Evolutionary conservation across 805 yeast species (phyloP), one percentile per base, ranked within the genome.

Genomic region (Helenozyma baotianmanensis): DNA sequence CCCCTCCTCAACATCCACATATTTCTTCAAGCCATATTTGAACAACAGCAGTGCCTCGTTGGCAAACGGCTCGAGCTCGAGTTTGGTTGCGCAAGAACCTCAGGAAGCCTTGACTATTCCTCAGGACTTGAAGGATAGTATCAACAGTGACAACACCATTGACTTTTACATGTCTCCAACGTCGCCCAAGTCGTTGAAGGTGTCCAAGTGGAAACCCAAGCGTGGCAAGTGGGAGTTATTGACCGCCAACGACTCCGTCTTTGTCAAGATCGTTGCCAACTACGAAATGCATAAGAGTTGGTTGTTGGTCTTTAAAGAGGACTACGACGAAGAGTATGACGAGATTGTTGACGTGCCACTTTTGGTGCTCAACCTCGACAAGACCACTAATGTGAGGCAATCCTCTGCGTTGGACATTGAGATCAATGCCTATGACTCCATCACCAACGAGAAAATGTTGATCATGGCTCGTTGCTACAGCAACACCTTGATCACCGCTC

Each of bases 171-270:
- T 66, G 9, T 50, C 66, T 3, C 57, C 60, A 11, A 36, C 60
- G 2, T 17, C 58, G 2, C 58, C 69, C 6, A 58, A 60, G 38
- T 43, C 62, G 5, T 47, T 66, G 50, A 64, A 61, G 30, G 54
- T 66, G 9, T 66, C 71, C 11, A 60, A 56, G 38, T 66, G 72
- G 72, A 66, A 62, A 39, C 45, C 53, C 23, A 56, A 56, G 22
- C 58, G 52, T 26, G 72, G 70, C 2, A 64, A 64, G 35, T 66
- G 71, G 71, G 71, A 66, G 43, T 57, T 66, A 66, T 34, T 66
- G 29, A 64, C 71, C 0, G 44, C 57, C 9, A 55, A 50, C 33
- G 68, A 63, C 23, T 56, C 47, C 19, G 38, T 66, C 2, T 66
- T 64, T 39, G 34, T 60, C 23, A 65, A 64, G 40, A 53, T 66